These are phyloP conservation scores for Nicotiana benthamiana DNA, from an alignment of 257 asterid genomes.

Conservation along the genomic window DNA sequence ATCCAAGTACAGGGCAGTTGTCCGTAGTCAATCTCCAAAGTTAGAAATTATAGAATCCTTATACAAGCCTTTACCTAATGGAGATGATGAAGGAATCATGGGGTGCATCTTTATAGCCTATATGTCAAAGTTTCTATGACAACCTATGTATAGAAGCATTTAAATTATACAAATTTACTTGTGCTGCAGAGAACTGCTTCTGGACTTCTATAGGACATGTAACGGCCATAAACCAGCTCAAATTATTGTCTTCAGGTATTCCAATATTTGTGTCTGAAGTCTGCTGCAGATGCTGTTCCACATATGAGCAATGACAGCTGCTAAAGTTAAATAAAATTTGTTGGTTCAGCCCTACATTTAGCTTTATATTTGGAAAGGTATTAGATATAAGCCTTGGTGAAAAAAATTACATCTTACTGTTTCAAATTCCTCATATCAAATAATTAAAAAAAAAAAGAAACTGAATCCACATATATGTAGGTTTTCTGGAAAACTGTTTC, in stretches of 20 bases:
- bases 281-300: not conserved
- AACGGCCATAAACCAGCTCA: slow-evolving; percentile 69
- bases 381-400: not conserved
- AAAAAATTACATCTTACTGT: not conserved
- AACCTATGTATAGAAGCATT: not conserved
- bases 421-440: not conserved
- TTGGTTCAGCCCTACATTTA: not conserved
- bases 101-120: slow-evolving; percentile 25
- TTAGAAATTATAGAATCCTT: slow-evolving; percentile 80
- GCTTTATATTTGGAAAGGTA: not conserved
- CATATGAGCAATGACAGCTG: not conserved
- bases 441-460: no score
- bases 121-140: not conserved
- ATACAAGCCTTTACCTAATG: slow-evolving; percentile 75
- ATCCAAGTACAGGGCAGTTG: slow-evolving; percentile 89
- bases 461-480: not conserved
- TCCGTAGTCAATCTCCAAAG: slow-evolving; percentile 73
- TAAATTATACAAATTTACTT: slow-evolving; percentile 12
- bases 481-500: not conserved
- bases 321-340: not conserved
- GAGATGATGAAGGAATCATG: slow-evolving; percentile 87
- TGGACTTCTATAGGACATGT: slow-evolving; percentile 72
- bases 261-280: not conserved
- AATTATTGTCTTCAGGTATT: slow-evolving; percentile 81
- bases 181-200: slow-evolving; percentile 72